Percentiles rank a stretch among this genome's conserved stretches.
Evolutionary conservation across 2,329 filamentous ascomycete species (phyloP).

Genomic region (Berkeleyomyces rouxiae): DNA sequence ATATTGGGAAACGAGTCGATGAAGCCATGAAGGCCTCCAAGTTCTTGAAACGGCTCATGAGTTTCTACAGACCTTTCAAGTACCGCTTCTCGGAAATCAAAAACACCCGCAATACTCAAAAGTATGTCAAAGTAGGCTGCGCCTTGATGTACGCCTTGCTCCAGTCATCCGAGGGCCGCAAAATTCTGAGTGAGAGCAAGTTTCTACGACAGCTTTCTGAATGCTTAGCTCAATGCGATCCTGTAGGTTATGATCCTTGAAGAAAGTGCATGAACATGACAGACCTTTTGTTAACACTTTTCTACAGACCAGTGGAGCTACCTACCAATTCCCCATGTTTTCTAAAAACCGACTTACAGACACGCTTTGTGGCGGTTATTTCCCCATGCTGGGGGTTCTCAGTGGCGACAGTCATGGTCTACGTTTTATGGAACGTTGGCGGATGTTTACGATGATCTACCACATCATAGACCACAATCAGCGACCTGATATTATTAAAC

Average conservation of each 20-base stretch:
- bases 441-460: conserved; percentile 99
- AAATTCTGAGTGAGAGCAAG: conserved; percentile 82
- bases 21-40: conserved; percentile 91
- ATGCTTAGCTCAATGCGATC: conserved; percentile 87
- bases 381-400: conserved; percentile 75
- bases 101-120: conserved; percentile 83
- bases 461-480: conserved; percentile 87
- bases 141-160: conserved; percentile 73
- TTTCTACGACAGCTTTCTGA: conserved; percentile 85
- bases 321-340: conserved; percentile 77
- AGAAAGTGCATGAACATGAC: not conserved
- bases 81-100: conserved; percentile 81
- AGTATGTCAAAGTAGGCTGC: conserved; percentile 82
- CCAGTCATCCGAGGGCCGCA: conserved; percentile 68
- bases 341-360: conserved; percentile 69
- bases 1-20: conserved; percentile 79
- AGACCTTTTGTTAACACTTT: not conserved
- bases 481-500: conserved; percentile 77
- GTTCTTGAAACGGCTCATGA: conserved; percentile 86
- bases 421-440: conserved; percentile 84
- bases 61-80: conserved; percentile 94
- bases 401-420: conserved; percentile 71
- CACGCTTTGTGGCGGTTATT: conserved; percentile 83
- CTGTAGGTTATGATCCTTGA: conserved; percentile 34
- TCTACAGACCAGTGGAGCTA: conserved; percentile 47